Evolutionary conservation across 768 basidiomycete genomes (phyloP).

Genomic region (Chalciporus chontae): DNA sequence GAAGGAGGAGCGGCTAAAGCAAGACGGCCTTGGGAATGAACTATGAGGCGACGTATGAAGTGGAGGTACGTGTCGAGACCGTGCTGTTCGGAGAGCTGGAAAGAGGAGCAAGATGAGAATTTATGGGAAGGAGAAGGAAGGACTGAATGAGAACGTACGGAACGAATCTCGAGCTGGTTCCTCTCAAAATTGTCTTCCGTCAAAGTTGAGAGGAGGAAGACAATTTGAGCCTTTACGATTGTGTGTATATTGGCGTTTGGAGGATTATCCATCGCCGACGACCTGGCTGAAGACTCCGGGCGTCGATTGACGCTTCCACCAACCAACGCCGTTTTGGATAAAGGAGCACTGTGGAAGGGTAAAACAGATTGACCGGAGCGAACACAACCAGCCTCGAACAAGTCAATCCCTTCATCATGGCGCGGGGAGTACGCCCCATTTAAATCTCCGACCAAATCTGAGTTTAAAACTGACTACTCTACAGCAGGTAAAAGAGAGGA

Average conservation of each 20-base stretch:
- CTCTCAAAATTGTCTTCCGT: slow-evolving; percentile 97
- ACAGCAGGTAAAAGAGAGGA: too few species aligned
- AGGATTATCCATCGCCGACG: slow-evolving; percentile 82
- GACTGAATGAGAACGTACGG: slow-evolving; percentile 52
- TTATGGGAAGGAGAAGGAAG: slow-evolving; percentile 1
- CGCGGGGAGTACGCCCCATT: slow-evolving; percentile 10
- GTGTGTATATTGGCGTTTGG: slow-evolving; percentile 84
- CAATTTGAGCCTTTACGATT: slow-evolving; percentile 96
- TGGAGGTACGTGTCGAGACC: slow-evolving; percentile 96
- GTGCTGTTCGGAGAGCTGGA: slow-evolving; percentile 92
- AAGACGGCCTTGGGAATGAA: slow-evolving; percentile 76
- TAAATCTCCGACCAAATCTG: slow-evolving; percentile 22
- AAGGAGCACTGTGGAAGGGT: slow-evolving; percentile 30
- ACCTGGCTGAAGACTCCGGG: slow-evolving; percentile 74
- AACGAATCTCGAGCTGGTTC: slow-evolving; percentile 91
- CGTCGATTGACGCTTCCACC: slow-evolving; percentile 65
- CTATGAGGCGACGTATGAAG: slow-evolving; percentile 94
- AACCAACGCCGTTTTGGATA: slow-evolving; percentile 64
- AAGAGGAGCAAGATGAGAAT: slow-evolving; percentile 16
- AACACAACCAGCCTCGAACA: slow-evolving; percentile 29
- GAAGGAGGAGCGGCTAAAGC: slow-evolving; percentile 55
- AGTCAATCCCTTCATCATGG: slow-evolving; percentile 16
- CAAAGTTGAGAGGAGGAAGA: slow-evolving; percentile 92
- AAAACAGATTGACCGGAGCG: slow-evolving; percentile 32
- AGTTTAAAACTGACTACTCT: slow-evolving; percentile 2